Conservation (phyloP, 1,139 yeast species). For the Blastobotrys proliferans region DNA sequence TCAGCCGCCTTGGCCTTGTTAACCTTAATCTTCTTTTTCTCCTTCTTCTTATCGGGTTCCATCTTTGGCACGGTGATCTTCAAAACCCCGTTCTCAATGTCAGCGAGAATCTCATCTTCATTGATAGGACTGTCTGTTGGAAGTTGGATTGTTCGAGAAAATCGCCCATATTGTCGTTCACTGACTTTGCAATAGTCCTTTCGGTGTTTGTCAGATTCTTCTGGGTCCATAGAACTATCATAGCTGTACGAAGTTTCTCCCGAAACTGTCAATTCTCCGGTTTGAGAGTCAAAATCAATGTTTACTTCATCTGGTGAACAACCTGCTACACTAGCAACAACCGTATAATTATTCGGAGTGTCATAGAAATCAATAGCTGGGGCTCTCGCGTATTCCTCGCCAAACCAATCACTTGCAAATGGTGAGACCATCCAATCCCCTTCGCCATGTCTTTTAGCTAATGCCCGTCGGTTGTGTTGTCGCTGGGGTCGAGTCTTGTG, state of each 20-base stretch:
- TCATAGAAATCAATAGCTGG: slow-evolving; percentile 53
- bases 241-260: slow-evolving; percentile 14
- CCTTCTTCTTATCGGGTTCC: slow-evolving; percentile 3
- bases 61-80: slow-evolving; percentile 2
- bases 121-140: slow-evolving; percentile 48
- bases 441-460: not conserved
- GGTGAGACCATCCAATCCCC: not conserved
- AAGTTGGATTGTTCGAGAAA: slow-evolving; percentile 51
- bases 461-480: not conserved
- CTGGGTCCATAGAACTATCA: not conserved
- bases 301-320: slow-evolving; percentile 48
- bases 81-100: slow-evolving; percentile 1
- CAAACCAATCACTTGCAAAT: not conserved
- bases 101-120: slow-evolving; percentile 51
- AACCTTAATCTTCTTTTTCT: slow-evolving; percentile 9
- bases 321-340: slow-evolving; percentile 52
- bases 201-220: not conserved
- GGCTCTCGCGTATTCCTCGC: not conserved
- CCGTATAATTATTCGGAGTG: slow-evolving; percentile 40
- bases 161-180: slow-evolving; percentile 37
- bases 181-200: not conserved
- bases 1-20: not conserved
- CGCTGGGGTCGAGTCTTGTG: not conserved
- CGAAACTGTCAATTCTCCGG: slow-evolving; percentile 22
- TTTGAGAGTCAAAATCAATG: slow-evolving; percentile 48